Conservation (phyloP, 805 yeast genomes). For the Wickerhamomyces queroliae region DNA sequence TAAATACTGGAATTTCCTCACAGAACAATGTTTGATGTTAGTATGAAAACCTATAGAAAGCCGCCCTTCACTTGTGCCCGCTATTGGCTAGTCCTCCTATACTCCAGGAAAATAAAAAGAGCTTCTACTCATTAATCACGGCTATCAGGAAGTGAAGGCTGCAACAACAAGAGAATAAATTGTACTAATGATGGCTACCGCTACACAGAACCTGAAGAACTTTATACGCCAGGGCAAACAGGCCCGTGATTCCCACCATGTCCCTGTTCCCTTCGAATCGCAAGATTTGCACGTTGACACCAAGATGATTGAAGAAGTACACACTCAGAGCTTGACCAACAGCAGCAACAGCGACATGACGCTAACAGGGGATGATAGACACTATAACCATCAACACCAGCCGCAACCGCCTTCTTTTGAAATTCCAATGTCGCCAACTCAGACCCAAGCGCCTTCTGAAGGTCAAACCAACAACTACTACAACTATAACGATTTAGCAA, state of each 20-base stretch:
- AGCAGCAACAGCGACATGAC: background rate
- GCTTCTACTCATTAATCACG: too few relatives aligned
- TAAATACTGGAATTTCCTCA: too few relatives aligned
- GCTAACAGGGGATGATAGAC: background rate
- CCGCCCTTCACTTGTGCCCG: too few relatives aligned
- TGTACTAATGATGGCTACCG: background rate
- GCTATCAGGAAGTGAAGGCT: too few relatives aligned
- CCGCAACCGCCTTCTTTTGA: background rate
- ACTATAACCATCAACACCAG: background rate
- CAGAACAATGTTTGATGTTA: too few relatives aligned
- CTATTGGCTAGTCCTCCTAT: too few relatives aligned
- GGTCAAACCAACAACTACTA: too few relatives aligned
- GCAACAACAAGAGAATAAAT: background rate
- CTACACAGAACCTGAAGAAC: slow-evolving; percentile 31
- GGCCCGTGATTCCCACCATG: slow-evolving; percentile 19
- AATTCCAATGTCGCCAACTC: too few relatives aligned
- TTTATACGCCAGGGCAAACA: slow-evolving; percentile 39
- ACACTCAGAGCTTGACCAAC: background rate
- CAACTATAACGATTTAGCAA: slow-evolving; percentile 21
- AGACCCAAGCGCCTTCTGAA: too few relatives aligned
- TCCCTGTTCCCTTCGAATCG: background rate
- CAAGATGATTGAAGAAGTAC: background rate
- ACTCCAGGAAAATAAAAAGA: too few relatives aligned
- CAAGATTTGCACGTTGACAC: background rate
- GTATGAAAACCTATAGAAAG: too few relatives aligned